Conservation (phyloP, 2,329 filamentous ascomycete species). For the Arthrobotrys pseudoclavata region DNA sequence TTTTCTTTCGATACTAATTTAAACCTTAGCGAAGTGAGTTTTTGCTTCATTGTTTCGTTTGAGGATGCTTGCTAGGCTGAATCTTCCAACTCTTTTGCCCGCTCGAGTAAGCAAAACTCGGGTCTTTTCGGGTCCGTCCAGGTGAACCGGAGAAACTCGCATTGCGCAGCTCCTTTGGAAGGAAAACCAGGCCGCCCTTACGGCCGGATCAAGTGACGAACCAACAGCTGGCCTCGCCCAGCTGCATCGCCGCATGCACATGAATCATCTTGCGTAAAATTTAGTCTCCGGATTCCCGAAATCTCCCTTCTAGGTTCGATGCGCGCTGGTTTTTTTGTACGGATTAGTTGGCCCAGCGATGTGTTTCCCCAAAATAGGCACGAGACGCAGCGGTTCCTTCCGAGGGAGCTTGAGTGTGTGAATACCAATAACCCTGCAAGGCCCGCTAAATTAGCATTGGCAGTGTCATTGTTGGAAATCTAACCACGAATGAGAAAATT, state of each 20-base stretch:
- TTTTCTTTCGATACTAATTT: not conserved
- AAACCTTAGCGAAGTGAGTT: constrained; percentile 30
- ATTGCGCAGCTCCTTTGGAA: not conserved
- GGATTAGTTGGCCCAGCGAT: not conserved
- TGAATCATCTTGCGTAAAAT: constrained; percentile 6
- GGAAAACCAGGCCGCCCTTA: constrained; percentile 23
- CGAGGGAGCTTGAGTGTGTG: constrained; percentile 13
- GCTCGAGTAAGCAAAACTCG: constrained; percentile 29
- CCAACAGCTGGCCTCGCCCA: constrained; percentile 12
- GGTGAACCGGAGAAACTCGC: constrained; percentile 16
- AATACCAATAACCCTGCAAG: constrained; percentile 14
- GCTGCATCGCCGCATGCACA: not conserved
- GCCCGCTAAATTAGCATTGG: constrained; percentile 15
- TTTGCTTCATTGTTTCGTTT: constrained; percentile 18
- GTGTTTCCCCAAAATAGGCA: constrained; percentile 44
- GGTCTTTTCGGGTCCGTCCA: constrained; percentile 38
- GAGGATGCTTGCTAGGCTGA: constrained; percentile 17
- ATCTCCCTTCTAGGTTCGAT: constrained; percentile 19
- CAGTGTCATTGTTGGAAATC: not conserved
- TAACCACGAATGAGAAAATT: constrained; percentile 27
- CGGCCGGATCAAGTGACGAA: constrained; percentile 8
- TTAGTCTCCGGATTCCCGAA: constrained; percentile 30
- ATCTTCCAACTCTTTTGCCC: not conserved
- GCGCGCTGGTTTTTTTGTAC: not conserved
- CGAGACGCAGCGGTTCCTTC: constrained; percentile 42